These are phyloP conservation scores for Crithidia fasciculata DNA, from an alignment of 208 protist genomes.

Conservation along the genomic window DNA sequence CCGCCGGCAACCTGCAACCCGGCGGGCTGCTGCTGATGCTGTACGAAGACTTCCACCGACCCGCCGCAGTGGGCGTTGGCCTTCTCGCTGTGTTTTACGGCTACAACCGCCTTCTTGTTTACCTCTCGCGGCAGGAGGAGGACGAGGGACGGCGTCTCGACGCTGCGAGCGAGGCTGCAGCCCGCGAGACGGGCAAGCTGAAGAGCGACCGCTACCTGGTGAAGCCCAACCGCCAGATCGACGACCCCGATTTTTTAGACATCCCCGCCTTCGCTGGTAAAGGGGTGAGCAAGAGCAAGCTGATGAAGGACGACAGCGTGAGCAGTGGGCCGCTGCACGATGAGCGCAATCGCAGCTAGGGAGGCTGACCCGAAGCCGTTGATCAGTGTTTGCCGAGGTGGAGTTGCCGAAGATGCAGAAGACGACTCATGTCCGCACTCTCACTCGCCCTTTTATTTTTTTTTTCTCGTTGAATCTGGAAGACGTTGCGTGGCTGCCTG, in stretches of 20 bases:
- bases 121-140: constrained; percentile 46
- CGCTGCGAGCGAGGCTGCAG: constrained; percentile 45
- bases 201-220: constrained; percentile 72
- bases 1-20: constrained; percentile 55
- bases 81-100: constrained; percentile 37
- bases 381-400: too few relatives aligned
- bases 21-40: constrained; percentile 47
- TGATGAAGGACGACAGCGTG: constrained; percentile 63
- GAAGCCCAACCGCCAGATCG: constrained; percentile 71
- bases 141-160: constrained; percentile 43
- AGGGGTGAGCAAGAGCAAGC: constrained; percentile 56
- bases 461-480: too few relatives aligned
- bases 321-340: constrained; percentile 25
- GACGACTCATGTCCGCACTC: too few relatives aligned
- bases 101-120: constrained; percentile 60
- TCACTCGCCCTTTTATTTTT: too few relatives aligned
- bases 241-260: constrained; percentile 80
- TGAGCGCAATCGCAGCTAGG: constrained; percentile 23
- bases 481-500: too few relatives aligned
- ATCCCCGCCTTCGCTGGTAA: constrained; percentile 75
- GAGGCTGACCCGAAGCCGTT: too few relatives aligned
- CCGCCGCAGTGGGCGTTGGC: constrained; percentile 39
- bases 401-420: too few relatives aligned
- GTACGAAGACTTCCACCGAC: constrained; percentile 70
- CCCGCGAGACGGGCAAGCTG: constrained; percentile 65